phyloP scores from a whole-genome alignment of 176 grass and related monocot species.

The Juncus inflexus region DNA sequence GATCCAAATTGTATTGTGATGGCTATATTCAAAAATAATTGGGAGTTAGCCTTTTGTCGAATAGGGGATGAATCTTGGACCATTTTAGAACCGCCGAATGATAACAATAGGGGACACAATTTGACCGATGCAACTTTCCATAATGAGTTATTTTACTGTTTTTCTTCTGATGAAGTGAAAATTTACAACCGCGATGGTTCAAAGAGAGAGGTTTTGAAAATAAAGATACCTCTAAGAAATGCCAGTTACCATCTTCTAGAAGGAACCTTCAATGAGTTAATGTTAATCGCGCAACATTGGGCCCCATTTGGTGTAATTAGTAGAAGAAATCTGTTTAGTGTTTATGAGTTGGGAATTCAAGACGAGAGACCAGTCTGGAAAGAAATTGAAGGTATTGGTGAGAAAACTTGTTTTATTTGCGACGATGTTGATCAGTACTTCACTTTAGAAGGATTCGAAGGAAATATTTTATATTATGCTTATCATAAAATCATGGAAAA shows the following conservation, averaged over 20 bases:
- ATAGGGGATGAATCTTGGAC: constrained; percentile 28
- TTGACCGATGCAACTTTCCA: constrained; percentile 19
- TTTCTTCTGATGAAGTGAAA: constrained; percentile 18
- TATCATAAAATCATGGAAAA: constrained; percentile 10
- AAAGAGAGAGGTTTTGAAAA: background rate
- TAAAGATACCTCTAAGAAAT: constrained; percentile 19
- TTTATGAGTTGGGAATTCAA: constrained; percentile 3
- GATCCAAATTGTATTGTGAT: constrained; percentile 17
- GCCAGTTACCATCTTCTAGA: constrained; percentile 21
- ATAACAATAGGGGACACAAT: background rate
- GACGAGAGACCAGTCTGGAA: background rate
- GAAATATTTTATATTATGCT: constrained; percentile 20
- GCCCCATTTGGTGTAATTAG: background rate
- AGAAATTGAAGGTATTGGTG: constrained; percentile 10
- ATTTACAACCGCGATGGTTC: constrained; percentile 1
- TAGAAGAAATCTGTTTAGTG: constrained; percentile 16
- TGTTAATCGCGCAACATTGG: constrained; percentile 19
- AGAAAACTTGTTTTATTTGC: constrained; percentile 25
- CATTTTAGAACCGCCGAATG: constrained; percentile 11
- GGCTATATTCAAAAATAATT: constrained; percentile 21
- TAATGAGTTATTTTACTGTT: constrained; percentile 17
- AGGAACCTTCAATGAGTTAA: constrained; percentile 7
- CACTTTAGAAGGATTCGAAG: constrained; percentile 3
- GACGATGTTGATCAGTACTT: constrained; percentile 22
- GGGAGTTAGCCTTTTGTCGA: constrained; percentile 27